phyloP scores from a whole-genome alignment of 306 rosid genomes.

The Vigna radiata region DNA sequence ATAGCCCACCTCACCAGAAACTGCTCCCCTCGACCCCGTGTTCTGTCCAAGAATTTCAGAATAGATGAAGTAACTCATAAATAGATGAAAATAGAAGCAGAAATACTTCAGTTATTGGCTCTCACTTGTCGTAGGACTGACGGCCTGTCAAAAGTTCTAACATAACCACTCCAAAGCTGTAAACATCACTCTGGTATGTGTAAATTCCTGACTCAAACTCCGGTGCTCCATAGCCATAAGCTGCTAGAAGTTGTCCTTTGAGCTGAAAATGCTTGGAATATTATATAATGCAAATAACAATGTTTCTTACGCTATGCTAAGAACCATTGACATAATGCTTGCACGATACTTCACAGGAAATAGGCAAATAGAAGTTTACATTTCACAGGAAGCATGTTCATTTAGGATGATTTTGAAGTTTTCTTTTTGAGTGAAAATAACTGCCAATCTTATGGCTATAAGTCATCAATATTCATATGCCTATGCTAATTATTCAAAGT shows the following conservation, averaged over 20 bases:
- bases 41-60: conserved; percentile 48
- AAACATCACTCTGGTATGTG: conserved; percentile 80
- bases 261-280: conserved; percentile 59
- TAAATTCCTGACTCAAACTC: conserved; percentile 91
- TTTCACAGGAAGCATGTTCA: neutral
- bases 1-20: conserved; percentile 91
- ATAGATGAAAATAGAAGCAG: neutral
- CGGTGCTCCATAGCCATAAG: conserved; percentile 91
- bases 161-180: conserved; percentile 98
- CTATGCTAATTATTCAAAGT: conserved; percentile 8
- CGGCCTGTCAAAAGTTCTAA: conserved; percentile 93
- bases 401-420: conserved; percentile 7
- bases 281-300: conserved; percentile 23
- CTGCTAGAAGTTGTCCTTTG: conserved; percentile 77
- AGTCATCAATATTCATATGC: neutral
- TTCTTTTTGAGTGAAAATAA: neutral
- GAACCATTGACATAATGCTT: neutral
- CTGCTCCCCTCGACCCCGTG: conserved; percentile 79
- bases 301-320: neutral
- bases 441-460: neutral
- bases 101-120: conserved; percentile 17
- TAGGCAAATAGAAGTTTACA: neutral
- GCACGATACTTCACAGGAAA: neutral
- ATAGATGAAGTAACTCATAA: neutral
- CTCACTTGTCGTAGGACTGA: conserved; percentile 79